Evolutionary conservation across 805 yeast genomes (phyloP), one percentile per base, ranked within the genome.

Genomic region (Pichia manshurica): DNA sequence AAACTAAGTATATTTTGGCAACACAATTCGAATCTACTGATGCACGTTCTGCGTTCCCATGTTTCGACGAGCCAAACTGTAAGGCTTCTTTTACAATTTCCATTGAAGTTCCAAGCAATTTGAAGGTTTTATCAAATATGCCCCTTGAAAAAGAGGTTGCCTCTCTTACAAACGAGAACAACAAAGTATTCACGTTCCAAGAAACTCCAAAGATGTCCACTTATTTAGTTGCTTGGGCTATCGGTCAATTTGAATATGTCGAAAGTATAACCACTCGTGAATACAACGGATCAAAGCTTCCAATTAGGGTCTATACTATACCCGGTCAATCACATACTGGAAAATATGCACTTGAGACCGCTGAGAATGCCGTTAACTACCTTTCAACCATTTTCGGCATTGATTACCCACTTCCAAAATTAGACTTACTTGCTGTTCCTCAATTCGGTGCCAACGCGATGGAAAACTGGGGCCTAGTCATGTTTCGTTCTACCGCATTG

Each of bases 391-490:
- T 75, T 20, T 78, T 78, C 55, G 78, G 74, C 51, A 62, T 75
- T 44, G 68, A 64, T 38, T 87, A 84, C 60, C 93, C 95, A 76
- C 71, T 87, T 56, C 91, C 95, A 39, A 87, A 87, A 66, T 69
- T 86, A 63, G 95, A 87, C 61, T 71, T 85, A 66, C 69, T 87
- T 34, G 90, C 90, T 3, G 82, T 87, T 48, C 90, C 87, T 55
- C 79, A 84, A 44, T 84, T 82, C 61, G 77, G 86, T 29, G 89
- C 88, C 49, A 87, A 87, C 56, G 96, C 95, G 20, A 87, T 87
- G 96, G 96, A 87, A 68, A 87, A 87, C 69, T 87, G 90, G 87
- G 95, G 95, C 23, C 69, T 87, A 44, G 78, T 87, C 46, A 84
- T 75, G 57, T 86, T 76, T 67, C 82, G 82, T 57, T 72, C 77